Evolutionary conservation across 768 basidiomycete species (phyloP).

Genomic region (Termitomyces sp.): DNA sequence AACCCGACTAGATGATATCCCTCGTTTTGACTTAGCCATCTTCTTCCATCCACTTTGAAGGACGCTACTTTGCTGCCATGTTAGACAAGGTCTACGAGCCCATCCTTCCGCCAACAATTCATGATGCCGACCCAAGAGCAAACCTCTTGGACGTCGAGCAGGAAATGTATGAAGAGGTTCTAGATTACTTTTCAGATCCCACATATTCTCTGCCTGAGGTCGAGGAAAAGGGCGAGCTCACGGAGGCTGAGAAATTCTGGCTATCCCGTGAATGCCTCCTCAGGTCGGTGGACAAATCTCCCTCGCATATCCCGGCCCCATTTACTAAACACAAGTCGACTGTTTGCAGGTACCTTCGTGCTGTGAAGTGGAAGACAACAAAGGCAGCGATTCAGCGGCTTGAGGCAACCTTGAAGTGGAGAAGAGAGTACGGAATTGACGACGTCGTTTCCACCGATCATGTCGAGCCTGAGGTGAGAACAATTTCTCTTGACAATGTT

Average conservation of each 20-base stretch:
- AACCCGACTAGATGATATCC: neutral
- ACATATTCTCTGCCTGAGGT: constrained; percentile 47
- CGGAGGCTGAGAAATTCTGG: constrained; percentile 74
- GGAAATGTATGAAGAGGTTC: constrained; percentile 45
- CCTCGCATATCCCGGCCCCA: neutral
- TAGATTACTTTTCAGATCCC: constrained; percentile 51
- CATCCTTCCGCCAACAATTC: constrained; percentile 24
- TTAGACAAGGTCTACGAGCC: constrained; percentile 26
- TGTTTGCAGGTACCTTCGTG: constrained; percentile 58
- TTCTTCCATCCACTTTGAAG: neutral
- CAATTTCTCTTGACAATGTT: neutral
- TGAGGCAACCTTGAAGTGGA: constrained; percentile 72
- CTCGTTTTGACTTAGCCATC: neutral
- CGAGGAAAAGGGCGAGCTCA: constrained; percentile 38
- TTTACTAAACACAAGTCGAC: neutral
- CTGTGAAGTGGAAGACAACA: constrained; percentile 63
- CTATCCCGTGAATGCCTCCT: constrained; percentile 72
- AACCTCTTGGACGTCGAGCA: constrained; percentile 39
- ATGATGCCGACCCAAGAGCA: constrained; percentile 25
- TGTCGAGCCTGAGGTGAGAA: constrained; percentile 69
- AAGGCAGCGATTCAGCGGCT: constrained; percentile 59
- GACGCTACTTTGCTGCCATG: constrained; percentile 5
- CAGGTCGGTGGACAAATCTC: constrained; percentile 32
- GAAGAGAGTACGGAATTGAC: constrained; percentile 73
- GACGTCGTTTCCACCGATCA: constrained; percentile 50